These are phyloP conservation scores for Przewalskia tangutica DNA, from an alignment of 257 asterid genomes.

Conservation along the genomic window DNA sequence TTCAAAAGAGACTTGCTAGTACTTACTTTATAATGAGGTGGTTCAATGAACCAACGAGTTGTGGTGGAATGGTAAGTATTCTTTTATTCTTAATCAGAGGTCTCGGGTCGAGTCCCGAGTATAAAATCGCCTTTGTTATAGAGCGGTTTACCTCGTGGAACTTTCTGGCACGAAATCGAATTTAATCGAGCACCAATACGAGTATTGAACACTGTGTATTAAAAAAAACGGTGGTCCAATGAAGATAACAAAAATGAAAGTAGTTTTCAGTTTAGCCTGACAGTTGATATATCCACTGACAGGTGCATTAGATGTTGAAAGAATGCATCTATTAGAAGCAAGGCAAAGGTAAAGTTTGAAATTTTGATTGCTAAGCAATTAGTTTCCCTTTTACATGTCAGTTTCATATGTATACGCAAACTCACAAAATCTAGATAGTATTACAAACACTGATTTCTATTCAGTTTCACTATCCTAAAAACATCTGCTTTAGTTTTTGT, in stretches of 20 bases:
- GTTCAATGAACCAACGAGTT: slow-evolving; percentile 12
- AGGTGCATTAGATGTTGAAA: slow-evolving; percentile 5
- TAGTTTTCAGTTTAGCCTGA: background rate
- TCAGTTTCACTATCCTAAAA: slow-evolving; percentile 4
- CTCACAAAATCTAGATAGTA: slow-evolving; percentile 12
- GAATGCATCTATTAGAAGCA: slow-evolving; percentile 17
- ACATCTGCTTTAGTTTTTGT: slow-evolving; percentile 2
- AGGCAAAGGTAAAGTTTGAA: slow-evolving; percentile 15
- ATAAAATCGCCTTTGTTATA: too few relatives aligned
- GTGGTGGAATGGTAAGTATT: background rate
- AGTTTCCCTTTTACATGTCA: slow-evolving; percentile 18
- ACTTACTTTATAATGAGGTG: background rate
- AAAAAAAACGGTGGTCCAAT: slow-evolving; percentile 18
- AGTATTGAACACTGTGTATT: too few relatives aligned
- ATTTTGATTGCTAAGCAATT: slow-evolving; percentile 36
- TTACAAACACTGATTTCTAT: slow-evolving; percentile 1
- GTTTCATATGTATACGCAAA: slow-evolving; percentile 16
- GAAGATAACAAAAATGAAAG: slow-evolving; percentile 1
- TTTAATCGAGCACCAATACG: background rate
- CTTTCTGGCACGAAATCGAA: background rate
- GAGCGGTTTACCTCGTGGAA: background rate
- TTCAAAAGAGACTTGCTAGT: slow-evolving; percentile 18
- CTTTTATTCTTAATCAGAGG: background rate
- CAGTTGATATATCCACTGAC: background rate
- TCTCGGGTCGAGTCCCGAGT: background rate